Conservation (phyloP, 108 stramenopile genomes). For the Pseudonitzschia multistriata region DNA sequence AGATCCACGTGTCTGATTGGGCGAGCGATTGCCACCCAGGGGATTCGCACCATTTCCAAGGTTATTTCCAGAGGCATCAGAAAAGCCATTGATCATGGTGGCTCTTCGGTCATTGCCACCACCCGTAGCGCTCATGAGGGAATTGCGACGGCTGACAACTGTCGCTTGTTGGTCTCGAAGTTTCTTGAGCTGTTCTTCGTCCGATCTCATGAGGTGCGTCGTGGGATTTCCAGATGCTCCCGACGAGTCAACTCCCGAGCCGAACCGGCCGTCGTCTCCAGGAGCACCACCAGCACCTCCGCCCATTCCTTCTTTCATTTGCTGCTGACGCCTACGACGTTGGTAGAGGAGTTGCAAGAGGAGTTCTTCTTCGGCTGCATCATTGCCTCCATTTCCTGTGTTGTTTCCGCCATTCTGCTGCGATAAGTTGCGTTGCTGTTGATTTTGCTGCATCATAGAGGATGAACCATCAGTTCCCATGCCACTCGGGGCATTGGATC, state of each 20-base stretch:
- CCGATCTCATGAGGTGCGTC: not conserved
- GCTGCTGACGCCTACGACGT: constrained; percentile 32
- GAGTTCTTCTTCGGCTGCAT: constrained; percentile 37
- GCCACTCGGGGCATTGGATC: not conserved
- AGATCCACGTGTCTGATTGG: not conserved
- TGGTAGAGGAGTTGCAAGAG: constrained; percentile 39
- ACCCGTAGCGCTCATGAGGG: not conserved
- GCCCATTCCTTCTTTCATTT: constrained; percentile 17
- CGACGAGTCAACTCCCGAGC: not conserved
- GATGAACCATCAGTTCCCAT: not conserved
- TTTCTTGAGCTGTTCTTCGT: constrained; percentile 11
- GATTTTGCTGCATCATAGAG: constrained; percentile 10
- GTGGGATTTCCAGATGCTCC: not conserved
- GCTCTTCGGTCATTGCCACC: constrained; percentile 3
- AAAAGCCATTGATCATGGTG: not conserved
- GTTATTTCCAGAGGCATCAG: constrained; percentile 1
- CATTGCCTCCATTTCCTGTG: not conserved
- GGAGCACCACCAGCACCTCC: not conserved
- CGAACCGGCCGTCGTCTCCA: not conserved
- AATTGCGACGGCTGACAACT: constrained; percentile 7
- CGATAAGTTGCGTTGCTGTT: not conserved
- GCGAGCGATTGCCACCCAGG: not conserved
- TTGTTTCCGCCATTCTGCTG: constrained; percentile 1
- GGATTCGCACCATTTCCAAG: constrained; percentile 1
- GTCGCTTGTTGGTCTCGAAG: constrained; percentile 12